These are phyloP conservation scores for Candida tallmaniae DNA, from an alignment of 805 yeast species.

Conservation along the genomic window DNA sequence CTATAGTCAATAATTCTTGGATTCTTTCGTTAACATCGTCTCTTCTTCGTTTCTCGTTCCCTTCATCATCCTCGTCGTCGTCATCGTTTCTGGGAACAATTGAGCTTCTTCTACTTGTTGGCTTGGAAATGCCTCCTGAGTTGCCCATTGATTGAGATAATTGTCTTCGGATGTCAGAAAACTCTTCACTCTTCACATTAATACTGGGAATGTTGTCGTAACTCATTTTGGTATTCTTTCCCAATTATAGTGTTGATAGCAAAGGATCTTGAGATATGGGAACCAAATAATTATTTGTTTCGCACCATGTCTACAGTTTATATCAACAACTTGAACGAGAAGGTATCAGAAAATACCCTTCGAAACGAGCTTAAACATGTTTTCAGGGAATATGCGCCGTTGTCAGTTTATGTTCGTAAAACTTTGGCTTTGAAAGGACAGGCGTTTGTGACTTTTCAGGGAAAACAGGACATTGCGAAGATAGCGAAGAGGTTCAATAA, in stretches of 20 bases:
- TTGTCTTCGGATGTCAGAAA: slow-evolving; percentile 35
- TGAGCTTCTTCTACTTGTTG: slow-evolving; percentile 34
- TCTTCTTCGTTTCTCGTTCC: slow-evolving; percentile 38
- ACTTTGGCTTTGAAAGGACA: slow-evolving; percentile 74
- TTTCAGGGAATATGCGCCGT: slow-evolving; percentile 43
- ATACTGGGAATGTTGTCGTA: slow-evolving; percentile 28
- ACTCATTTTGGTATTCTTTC: too few species aligned
- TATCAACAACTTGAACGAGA: slow-evolving; percentile 69
- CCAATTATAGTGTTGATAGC: too few species aligned
- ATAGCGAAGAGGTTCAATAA: slow-evolving; percentile 36
- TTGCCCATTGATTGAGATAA: slow-evolving; percentile 32
- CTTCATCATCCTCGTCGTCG: slow-evolving; percentile 27
- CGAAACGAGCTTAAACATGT: slow-evolving; percentile 37
- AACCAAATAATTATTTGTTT: too few species aligned
- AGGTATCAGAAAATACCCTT: slow-evolving; percentile 50
- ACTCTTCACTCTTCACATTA: slow-evolving; percentile 22
- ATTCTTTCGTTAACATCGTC: slow-evolving; percentile 43
- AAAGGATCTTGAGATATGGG: neutral
- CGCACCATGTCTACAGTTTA: slow-evolving; percentile 44
- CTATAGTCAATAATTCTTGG: slow-evolving; percentile 36
- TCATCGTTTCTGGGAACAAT: slow-evolving; percentile 17
- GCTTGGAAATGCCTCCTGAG: slow-evolving; percentile 27
- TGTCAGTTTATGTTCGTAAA: slow-evolving; percentile 41
- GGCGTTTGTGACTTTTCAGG: slow-evolving; percentile 64
- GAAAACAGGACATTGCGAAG: slow-evolving; percentile 42